Evolutionary conservation across 352 stramenopile species (phyloP), one percentile per base, ranked within the genome.

Genomic region (Elongisporangium anandrum): DNA sequence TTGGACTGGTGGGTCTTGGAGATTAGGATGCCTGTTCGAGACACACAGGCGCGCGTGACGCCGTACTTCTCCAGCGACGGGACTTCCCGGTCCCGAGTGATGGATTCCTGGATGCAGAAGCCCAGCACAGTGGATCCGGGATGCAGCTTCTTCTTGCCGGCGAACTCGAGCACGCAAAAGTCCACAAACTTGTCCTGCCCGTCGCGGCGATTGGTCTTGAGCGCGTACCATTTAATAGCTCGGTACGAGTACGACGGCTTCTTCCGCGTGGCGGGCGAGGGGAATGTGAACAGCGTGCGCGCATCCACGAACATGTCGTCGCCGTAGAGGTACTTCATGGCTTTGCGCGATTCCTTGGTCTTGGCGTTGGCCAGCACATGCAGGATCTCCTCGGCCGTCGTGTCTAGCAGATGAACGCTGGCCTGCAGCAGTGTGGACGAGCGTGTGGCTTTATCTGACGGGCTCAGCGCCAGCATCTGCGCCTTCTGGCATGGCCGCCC

Each of bases 111-210:
- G 7, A 95, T 64, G 50, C 80, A 92, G 61, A 91, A 95, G 23
- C 79, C 85, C 22, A 95, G 69, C 9, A 91, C 77, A 34, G 63
- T 83, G 41, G 68, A 72, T 1, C 65, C 68, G 0, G 68, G 63
- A 22, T 64, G 58, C 2, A 66, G 57, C 45, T 81, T 81, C 54
- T 72, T 77, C 57, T 77, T 87, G 29, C 84, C 83, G 7, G 81
- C 81, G 55, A 93, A 93, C 60, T 93, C 83, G 47, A 95, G 52
- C 48, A 86, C 90, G 55, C 80, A 93, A 55, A 88, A 85, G 50
- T 85, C 75, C 39, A 78, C 60, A n/a, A 64, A 60, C 39, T 70
- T 69, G 29, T 19, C 39, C 55, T 23, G 21, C 23, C 22, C 52
- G 16, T 45, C 38, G 54, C 21, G 29, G 23, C 56, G 50, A 22